Conservation (phyloP, 768 basidiomycete genomes). For the Cystoderma amianthinum region DNA sequence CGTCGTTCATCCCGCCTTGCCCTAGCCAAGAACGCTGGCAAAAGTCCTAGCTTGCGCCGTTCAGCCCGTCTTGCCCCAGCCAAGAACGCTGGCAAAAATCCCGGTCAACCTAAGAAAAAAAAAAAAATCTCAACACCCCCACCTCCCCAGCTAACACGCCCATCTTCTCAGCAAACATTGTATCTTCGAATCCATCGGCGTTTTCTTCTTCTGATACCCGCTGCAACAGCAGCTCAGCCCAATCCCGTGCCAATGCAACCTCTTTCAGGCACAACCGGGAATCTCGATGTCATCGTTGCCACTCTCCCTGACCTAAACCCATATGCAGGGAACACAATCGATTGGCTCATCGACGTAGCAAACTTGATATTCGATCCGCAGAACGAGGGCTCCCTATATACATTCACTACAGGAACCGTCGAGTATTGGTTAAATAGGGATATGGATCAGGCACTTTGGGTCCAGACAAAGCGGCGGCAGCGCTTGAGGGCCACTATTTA, state of each 20-base stretch:
- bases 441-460: conserved; percentile 8
- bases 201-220: conserved; percentile 5
- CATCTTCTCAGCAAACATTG: conserved; percentile 1
- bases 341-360: conserved; percentile 11
- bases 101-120: background rate
- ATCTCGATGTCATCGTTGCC: conserved; percentile 8
- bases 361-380: conserved; percentile 12
- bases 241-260: conserved; percentile 3
- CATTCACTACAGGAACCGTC: conserved; percentile 9
- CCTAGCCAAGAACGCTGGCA: background rate
- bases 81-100: background rate
- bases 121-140: conserved; percentile 1
- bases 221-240: conserved; percentile 4
- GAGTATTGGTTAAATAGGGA: conserved; percentile 11
- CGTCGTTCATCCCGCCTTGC: background rate
- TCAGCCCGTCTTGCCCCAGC: background rate
- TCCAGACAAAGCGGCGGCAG: conserved; percentile 6
- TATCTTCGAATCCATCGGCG: conserved; percentile 9
- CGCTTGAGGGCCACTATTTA: conserved; percentile 8
- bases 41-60: background rate
- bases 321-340: conserved; percentile 8
- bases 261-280: conserved; percentile 7
- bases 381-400: conserved; percentile 12
- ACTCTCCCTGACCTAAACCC: conserved; percentile 7
- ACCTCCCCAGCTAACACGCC: background rate